Base-by-base conservation (phyloP, 2,329 filamentous ascomycete genomes). In the Knufia petricola region DNA sequence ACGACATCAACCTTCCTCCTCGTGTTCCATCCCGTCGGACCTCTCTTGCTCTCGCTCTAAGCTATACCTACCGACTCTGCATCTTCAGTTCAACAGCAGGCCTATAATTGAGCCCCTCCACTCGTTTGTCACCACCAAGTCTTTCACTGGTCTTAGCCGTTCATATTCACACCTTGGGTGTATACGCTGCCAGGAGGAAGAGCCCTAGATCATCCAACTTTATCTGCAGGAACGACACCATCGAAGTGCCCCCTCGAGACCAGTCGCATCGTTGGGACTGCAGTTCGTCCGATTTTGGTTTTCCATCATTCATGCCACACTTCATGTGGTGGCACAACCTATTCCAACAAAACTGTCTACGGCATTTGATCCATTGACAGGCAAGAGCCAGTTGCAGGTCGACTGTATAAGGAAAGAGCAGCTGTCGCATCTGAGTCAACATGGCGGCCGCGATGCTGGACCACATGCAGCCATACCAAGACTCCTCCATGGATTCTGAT, bases 401-500 rank as follows among this genome's bases (percentile, higher is more conserved):
- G 34, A 39, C 34, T 47, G 34, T 17, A 31, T 12, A 20, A 40
- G 10, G 19, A 40, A 9, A 40, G 21, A 40, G 19, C 37, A 9
- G 26, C 13, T 4, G 41, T n/a, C 9, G 26, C 15, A 6, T n/a
- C 9, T 17, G 15, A 19, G 10, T 36, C 44, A 39, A 37, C 32
- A 47, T 47, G 44, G 44, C 44, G 3, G 34, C 44, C 24, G 44
- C 44, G 7, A 38, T 47, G 34, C 32, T 38, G 12, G 44, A 47
- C 13, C 32, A 47, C 21, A 30, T 47, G 34, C 44, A 47, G 15
- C 42, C 69, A 52, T 75, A 74, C 58, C 69, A 75, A 52, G 78
- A 81, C 55, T 77, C 70, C 60, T 76, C 79, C 46, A 75, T 85
- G 73, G 87, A 94, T 52, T 76, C 77, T 55, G 87, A 94, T 60